Evolutionary conservation across 768 basidiomycete genomes (phyloP).

Genomic region (Hericium rajendrae): DNA sequence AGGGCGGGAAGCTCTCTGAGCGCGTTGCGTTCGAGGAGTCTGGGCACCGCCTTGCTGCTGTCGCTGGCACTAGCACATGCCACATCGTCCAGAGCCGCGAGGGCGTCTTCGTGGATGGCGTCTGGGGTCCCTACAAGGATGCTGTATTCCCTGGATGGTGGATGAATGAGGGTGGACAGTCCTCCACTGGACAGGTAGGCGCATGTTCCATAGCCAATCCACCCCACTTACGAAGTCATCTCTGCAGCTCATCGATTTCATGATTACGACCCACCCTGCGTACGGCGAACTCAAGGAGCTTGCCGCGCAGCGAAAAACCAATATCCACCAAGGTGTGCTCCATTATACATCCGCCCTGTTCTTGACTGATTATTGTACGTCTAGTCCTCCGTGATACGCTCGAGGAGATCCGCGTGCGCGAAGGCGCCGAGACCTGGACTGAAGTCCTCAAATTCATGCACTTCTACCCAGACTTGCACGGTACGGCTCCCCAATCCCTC

Average conservation of each 20-base stretch:
- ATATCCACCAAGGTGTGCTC: slow-evolving; percentile 44
- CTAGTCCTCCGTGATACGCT: slow-evolving; percentile 68
- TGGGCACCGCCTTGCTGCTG: slow-evolving; percentile 74
- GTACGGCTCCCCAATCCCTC: no score
- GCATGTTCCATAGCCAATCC: background rate
- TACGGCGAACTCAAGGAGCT: slow-evolving; percentile 58
- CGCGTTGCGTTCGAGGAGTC: slow-evolving; percentile 66
- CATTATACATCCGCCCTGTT: background rate
- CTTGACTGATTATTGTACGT: background rate
- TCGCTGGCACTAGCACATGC: slow-evolving; percentile 95
- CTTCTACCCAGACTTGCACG: slow-evolving; percentile 93
- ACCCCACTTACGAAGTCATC: background rate
- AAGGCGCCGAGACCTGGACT: slow-evolving; percentile 50
- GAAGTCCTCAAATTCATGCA: slow-evolving; percentile 88
- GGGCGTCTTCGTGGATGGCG: slow-evolving; percentile 80
- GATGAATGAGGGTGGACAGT: slow-evolving; percentile 99
- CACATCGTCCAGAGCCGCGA: slow-evolving; percentile 87
- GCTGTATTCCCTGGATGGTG: slow-evolving; percentile 91
- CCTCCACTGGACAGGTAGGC: slow-evolving; percentile 86
- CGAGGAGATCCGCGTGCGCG: slow-evolving; percentile 51
- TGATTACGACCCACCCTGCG: slow-evolving; percentile 86
- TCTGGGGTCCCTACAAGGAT: slow-evolving; percentile 91
- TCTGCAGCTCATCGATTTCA: slow-evolving; percentile 84
- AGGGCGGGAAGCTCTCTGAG: slow-evolving; percentile 39
- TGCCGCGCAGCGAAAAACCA: slow-evolving; percentile 48